Evolutionary conservation across 2,329 filamentous ascomycete species (phyloP), one percentile per base, ranked within the genome.

Genomic region (Colletotrichum melonis): DNA sequence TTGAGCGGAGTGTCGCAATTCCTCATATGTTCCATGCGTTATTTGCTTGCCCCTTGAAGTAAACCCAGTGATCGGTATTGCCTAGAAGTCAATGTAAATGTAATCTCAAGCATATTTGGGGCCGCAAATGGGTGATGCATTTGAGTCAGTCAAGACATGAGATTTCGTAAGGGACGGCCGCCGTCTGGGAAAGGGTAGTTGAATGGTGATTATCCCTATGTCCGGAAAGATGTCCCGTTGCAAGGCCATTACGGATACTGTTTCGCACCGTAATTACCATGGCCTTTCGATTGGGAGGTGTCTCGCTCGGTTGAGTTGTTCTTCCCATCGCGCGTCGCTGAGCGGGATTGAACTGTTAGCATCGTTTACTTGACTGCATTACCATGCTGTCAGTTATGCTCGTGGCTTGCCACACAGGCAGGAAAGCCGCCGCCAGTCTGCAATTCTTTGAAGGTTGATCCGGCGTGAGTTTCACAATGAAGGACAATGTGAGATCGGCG

Each of bases 401-500:
- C 52, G 60, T 32, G 46, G 19, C 28, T 58, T 58, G 67, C 32
- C 60, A 70, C 46, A 55, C 26, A 38, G 46, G 16, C 14, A 19
- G n/a, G 24, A 73, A 64, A 24, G 54, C 14, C 9, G 32, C 4
- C 11, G 32, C 4, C 32, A 28, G 49, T 42, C 38, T 26, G 57
- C 35, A 22, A 28, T 24, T 12, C 24, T 32, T 30, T 42, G 16
- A 42, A 55, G n/a, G 38, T 32, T 66, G 56, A 60, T 49, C 19
- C 38, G 42, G 59, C n/a, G 58, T 62, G 32, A 32, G 70, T 70
- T 70, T 73, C 70, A 65, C 11, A 56, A 56, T 42, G 32, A 30
- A 64, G 46, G 52, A 4, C 52, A 46, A 52, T 57, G 64, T 63
- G 35, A 72, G 69, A 72, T 72, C 69, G 54, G 69, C 57, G 38